Base-by-base conservation (phyloP, 78 protist genomes). In the Protostelium mycophagum region DNA sequence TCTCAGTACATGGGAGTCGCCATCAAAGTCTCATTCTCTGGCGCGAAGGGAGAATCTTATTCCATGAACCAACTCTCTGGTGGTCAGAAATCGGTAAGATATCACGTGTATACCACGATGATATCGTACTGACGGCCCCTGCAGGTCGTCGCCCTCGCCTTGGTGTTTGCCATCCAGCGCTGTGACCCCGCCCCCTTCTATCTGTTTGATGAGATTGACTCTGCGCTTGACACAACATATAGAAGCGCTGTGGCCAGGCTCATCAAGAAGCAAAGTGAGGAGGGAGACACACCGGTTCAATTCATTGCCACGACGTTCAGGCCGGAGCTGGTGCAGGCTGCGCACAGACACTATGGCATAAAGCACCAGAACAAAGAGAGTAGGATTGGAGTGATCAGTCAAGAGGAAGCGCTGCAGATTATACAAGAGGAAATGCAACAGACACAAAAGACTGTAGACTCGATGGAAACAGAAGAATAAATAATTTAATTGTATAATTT, bases 151-250 rank as follows among this genome's bases (percentile, higher is more conserved):
- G 98, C 99, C n/a, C 96, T 99, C 9, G 90, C 98, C 1, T 87
- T 99, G 31, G 98, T 99, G 38, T 98, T 99, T 34, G 99, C 99
- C 28, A 98, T 99, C 34, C 99, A 99, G 90, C 90, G 95, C n/a
- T 91, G 97, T 16, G 99, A 99, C 84, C 99, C 99, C 0, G 99
- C 99, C 0, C 99, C 99, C 31, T 99, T 99, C 93, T 99, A 99
- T 87, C 90, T 98, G 1, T 98, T 99, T 84, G 99, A 99, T 87
- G 99, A 99, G 94, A 96, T 99, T 38, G 99, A 99, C 88, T 95
- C 99, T 25, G 98, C 97, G 5, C 96, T 99, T 34, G 99, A 99
- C 92, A 93, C 94, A 0, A 63, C 86, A 84, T 92, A 97, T 83
- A 91, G 99, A 34, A 36, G 88, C 0, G 97, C 98, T n/a, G 97